Evolutionary conservation across 2,329 filamentous ascomycete genomes (phyloP), one percentile per base, ranked within the genome.

Genomic region (Trichoderma citrinoviride): DNA sequence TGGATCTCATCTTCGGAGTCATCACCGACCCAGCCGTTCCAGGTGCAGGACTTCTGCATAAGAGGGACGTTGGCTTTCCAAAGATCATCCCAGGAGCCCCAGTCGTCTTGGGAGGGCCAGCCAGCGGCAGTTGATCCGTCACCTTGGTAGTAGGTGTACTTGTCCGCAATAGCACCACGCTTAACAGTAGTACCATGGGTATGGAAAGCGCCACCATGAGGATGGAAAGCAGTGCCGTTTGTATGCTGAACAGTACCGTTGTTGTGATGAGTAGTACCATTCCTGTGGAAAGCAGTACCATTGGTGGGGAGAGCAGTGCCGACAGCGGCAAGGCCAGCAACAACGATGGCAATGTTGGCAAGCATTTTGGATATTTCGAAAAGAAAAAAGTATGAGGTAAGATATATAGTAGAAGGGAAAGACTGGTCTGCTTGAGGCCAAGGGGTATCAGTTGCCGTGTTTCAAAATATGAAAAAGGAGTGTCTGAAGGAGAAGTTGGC

Each of bases 91-190:
- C 58, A 70, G 25, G 58, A 60, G n/a, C 68, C 67, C 69, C 69
- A 70, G 17, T 37, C 7, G 33, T 53, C 64, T 23, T 63, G 61
- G 5, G 62, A 61, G 25, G 71, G 71, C 71, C 71, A 72, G 61
- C 70, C 70, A 14, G 62, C 62, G 33, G 33, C 58, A 25, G 61
- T 47, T 14, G 68, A 69, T 33, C 71, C 71, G 55, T 72, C 66
- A 37, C 71, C 71, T 7, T 54, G 19, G 60, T 70, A 72, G 56
- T 47, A 65, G 43, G 56, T 50, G 25, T 66, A 66, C 15, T 55
- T 54, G 64, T 71, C 69, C 44, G 64, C 66, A 49, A 66, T 40
- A 3, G 40, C 27, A 15, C 47, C 19, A 15, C 46, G 46, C 37
- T 66, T 58, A 21, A 5, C 46, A 3, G 49, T 23, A 8, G 52